Evolutionary conservation across 2,329 filamentous ascomycete genomes (phyloP), one percentile per base, ranked within the genome.

Genomic region (Arthrobotrys entomopaga): DNA sequence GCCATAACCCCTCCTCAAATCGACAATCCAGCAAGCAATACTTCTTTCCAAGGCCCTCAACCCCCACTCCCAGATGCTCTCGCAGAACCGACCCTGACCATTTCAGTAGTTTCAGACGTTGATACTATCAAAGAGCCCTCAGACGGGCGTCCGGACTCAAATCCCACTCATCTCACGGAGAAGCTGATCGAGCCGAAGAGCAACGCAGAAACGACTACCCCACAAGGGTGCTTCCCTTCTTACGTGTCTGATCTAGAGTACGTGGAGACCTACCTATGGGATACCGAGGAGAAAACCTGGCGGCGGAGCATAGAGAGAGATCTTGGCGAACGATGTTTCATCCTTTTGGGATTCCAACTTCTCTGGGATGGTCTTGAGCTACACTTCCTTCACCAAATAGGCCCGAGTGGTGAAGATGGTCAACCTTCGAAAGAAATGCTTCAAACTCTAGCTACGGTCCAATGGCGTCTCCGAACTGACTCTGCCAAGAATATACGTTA

Each of bases 281-380:
- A 65, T 13, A 19, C 46, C 1, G 26, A 2, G 13, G 19, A 49
- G 19, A 43, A 54, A 29, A 26, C 56, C 2, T 72, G 67, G 67
- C 53, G 48, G 19, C 54, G 54, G 6, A 46, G 49, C 8, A 3
- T 72, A 1, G 60, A 60, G n/a, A 46, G 40, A 16, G 43, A 65
- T 8, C 34, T 49, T 8, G 54, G 20, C 20, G 15, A 22, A 2
- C 38, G 8, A 2, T 65, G 56, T 19, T 19, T 29, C 2, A 5
- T 72, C 2, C 59, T 29, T 1, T 8, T 65, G 0, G 50, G 46
- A 2, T 61, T 65, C 15, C 60, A 60, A 19, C 11, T 72, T 6
- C 42, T 60, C 13, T 34, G 24, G 13, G 48, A 72, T 24, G 67
- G 67, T 1, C 16, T 72, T 15, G 60, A 61, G 11, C 19, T 72